phyloP scores from a whole-genome alignment of 2,329 filamentous ascomycete genomes.

The Ophiostoma sp. region DNA sequence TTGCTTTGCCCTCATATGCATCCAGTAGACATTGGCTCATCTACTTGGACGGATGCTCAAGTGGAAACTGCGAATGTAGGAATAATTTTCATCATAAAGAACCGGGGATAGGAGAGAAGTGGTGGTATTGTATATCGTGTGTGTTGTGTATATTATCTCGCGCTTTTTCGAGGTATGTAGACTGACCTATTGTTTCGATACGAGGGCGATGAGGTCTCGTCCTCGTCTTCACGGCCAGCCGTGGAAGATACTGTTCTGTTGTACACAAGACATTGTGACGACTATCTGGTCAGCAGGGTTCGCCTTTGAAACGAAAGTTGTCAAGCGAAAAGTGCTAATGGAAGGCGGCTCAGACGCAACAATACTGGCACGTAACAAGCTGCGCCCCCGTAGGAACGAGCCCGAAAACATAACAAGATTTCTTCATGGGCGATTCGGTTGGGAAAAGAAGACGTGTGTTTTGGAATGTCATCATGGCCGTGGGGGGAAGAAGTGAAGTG shows the following conservation, averaged over 20 bases:
- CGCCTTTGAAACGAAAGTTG: background rate
- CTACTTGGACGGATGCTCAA: slow-evolving; percentile 56
- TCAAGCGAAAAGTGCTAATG: background rate
- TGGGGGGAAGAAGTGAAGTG: slow-evolving; percentile 1
- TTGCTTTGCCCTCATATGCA: slow-evolving; percentile 63
- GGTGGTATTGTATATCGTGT: background rate
- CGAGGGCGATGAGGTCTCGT: background rate
- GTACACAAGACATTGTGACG: background rate
- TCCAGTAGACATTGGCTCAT: slow-evolving; percentile 61
- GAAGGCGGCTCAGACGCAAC: slow-evolving; percentile 30
- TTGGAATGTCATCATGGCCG: slow-evolving; percentile 69
- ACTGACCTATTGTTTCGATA: background rate
- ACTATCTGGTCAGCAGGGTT: slow-evolving; percentile 3
- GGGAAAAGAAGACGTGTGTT: slow-evolving; percentile 79
- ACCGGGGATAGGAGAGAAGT: slow-evolving; percentile 26
- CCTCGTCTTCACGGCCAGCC: slow-evolving; percentile 13
- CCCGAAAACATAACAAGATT: slow-evolving; percentile 65
- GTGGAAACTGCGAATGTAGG: slow-evolving; percentile 87
- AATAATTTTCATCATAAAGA: slow-evolving; percentile 71
- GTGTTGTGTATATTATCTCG: background rate
- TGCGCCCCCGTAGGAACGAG: slow-evolving; percentile 52
- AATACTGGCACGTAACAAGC: slow-evolving; percentile 93
- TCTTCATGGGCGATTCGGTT: slow-evolving; percentile 87
- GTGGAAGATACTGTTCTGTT: background rate
- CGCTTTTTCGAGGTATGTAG: background rate